Evolutionary conservation across 2,329 filamentous ascomycete genomes (phyloP).

Genomic region (Microdochium trichocladiopsis): DNA sequence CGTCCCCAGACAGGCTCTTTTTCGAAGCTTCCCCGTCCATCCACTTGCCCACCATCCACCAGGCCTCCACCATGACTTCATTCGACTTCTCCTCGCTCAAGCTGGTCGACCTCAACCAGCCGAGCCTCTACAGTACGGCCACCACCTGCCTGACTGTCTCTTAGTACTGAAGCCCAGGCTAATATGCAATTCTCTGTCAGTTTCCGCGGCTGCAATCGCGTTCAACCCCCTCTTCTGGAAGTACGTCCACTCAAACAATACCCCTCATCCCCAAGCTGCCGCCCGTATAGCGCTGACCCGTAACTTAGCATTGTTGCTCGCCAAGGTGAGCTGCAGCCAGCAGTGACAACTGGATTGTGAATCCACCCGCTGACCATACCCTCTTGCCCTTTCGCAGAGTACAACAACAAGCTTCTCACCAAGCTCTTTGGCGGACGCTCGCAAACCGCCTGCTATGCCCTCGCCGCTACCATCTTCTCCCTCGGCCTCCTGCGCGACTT

Average conservation of each 20-base stretch:
- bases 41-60: background rate
- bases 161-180: conserved; percentile 7
- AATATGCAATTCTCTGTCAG: conserved; percentile 34
- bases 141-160: background rate
- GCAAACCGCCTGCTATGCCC: conserved; percentile 77
- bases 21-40: no score
- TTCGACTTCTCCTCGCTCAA: conserved; percentile 26
- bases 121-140: conserved; percentile 56
- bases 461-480: conserved; percentile 84
- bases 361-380: background rate
- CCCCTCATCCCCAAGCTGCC: conserved; percentile 1
- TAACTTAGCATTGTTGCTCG: conserved; percentile 69
- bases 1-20: no score
- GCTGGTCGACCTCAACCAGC: conserved; percentile 59
- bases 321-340: conserved; percentile 49
- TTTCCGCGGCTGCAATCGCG: conserved; percentile 72
- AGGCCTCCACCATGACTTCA: conserved; percentile 26
- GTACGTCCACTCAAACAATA: conserved; percentile 44
- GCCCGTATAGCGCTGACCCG: conserved; percentile 23
- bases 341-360: conserved; percentile 1
- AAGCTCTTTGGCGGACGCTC: conserved; percentile 76
- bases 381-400: conserved; percentile 52
- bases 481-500: conserved; percentile 84
- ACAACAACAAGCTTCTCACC: conserved; percentile 83
- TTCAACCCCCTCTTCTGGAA: conserved; percentile 99